Percentiles rank a stretch among this genome's conserved stretches.
Conservation (phyloP, 129 eudicot species). For the Centaurea solstitialis region DNA sequence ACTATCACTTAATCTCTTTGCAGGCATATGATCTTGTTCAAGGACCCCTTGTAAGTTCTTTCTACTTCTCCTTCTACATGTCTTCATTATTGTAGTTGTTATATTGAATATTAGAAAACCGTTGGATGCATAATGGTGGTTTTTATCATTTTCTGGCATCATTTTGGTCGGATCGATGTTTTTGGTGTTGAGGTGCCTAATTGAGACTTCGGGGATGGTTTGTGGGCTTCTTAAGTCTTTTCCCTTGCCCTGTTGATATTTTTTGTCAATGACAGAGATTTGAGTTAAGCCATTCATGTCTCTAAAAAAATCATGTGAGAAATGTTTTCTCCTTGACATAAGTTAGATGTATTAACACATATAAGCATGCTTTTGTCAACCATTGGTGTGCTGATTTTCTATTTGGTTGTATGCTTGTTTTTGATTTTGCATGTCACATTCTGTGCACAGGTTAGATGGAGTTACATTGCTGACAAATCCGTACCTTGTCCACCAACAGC, state of each 20-base stretch:
- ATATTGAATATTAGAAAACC: no score
- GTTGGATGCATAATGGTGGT: no score
- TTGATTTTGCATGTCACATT: conserved; percentile 22
- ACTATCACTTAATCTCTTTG: conserved; percentile 33
- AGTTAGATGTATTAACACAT: neutral
- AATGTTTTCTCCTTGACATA: neutral
- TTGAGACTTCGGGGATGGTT: neutral
- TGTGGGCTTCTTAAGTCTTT: neutral
- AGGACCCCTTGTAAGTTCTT: conserved; percentile 79
- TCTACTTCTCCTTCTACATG: conserved; percentile 4
- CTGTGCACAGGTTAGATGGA: conserved; percentile 80
- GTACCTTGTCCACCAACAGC: conserved; percentile 91
- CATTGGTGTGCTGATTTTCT: neutral
- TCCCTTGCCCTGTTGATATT: neutral
- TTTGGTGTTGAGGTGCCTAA: neutral
- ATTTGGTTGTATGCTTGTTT: neutral
- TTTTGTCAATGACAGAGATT: neutral
- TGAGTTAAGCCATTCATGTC: neutral
- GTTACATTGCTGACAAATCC: conserved; percentile 73
- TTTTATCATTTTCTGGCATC: no score
- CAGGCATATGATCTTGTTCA: conserved; percentile 97
- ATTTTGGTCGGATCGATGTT: no score
- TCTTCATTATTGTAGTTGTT: conserved; percentile 5
- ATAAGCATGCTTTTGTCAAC: neutral
- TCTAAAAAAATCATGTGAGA: neutral